Evolutionary conservation across 805 yeast genomes (phyloP).

Genomic region (Yarrowia porcina): DNA sequence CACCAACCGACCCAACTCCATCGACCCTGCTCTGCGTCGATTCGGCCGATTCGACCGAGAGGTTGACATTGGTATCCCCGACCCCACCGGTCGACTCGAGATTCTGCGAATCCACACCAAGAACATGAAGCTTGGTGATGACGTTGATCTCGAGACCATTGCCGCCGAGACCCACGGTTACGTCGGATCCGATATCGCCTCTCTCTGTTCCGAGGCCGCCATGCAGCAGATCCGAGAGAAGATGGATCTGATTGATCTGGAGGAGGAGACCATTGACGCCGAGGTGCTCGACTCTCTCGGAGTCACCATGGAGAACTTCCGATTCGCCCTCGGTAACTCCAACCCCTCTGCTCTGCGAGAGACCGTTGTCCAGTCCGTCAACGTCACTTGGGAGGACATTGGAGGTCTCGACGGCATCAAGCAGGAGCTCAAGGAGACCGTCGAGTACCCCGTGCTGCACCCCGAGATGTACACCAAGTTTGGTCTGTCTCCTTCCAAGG

Average conservation of each 20-base stretch:
- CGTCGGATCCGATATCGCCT: slow-evolving; percentile 98
- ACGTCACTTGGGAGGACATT: slow-evolving; percentile 98
- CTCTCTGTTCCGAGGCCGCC: slow-evolving; percentile 99
- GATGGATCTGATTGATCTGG: slow-evolving; percentile 96
- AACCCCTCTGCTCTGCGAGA: slow-evolving; percentile 99
- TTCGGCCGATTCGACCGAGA: slow-evolving; percentile 91
- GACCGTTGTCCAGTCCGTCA: slow-evolving; percentile 97
- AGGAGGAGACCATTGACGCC: slow-evolving; percentile 95
- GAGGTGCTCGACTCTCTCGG: slow-evolving; percentile 94
- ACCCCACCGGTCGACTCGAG: slow-evolving; percentile 79
- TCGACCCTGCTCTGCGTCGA: slow-evolving; percentile 79
- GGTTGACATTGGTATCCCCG: slow-evolving; percentile 89
- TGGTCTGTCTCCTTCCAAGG: slow-evolving; percentile 96
- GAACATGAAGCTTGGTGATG: slow-evolving; percentile 94
- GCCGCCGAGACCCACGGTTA: slow-evolving; percentile 99
- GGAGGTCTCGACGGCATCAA: slow-evolving; percentile 97
- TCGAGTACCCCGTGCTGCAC: slow-evolving; percentile 97
- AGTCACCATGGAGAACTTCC: slow-evolving; percentile 98
- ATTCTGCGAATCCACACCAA: slow-evolving; percentile 96
- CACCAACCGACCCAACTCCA: slow-evolving; percentile 81
- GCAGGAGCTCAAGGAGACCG: slow-evolving; percentile 96
- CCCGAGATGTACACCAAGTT: slow-evolving; percentile 98
- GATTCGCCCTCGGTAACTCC: slow-evolving; percentile 95
- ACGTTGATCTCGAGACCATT: slow-evolving; percentile 91
- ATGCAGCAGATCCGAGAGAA: slow-evolving; percentile 99